phyloP scores from a whole-genome alignment of 169 alveolate species.

The Plasmodium billcollinsi region DNA sequence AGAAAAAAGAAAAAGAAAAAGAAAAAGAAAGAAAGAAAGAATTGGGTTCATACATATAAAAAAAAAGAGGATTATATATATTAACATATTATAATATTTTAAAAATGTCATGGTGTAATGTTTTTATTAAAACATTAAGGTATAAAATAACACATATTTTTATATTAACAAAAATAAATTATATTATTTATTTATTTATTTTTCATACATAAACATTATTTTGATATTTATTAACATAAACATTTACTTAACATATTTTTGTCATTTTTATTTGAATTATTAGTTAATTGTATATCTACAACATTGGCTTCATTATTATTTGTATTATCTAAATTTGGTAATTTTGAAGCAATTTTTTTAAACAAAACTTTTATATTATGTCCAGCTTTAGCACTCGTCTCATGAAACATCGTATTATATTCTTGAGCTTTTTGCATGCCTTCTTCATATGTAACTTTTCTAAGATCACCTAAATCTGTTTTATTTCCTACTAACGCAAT shows the following conservation, averaged over 20 bases:
- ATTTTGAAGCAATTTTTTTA: conserved; percentile 88
- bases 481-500: conserved; percentile 97
- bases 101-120: no score
- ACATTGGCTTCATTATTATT: conserved; percentile 63
- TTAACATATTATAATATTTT: not conserved
- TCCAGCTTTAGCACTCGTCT: conserved; percentile 98
- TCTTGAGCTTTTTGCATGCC: conserved; percentile 94
- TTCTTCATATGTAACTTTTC: conserved; percentile 94
- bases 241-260: conserved; percentile 68
- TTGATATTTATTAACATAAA: conserved; percentile 45
- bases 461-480: conserved; percentile 95
- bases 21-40: not conserved
- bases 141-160: not conserved
- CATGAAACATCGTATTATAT: conserved; percentile 94
- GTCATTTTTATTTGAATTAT: conserved; percentile 47
- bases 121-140: not conserved
- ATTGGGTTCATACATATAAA: not conserved
- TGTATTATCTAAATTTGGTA: conserved; percentile 78
- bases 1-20: not conserved
- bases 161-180: conserved; percentile 13
- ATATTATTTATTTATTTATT: not conserved
- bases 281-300: conserved; percentile 65
- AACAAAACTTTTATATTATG: conserved; percentile 93
- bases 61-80: not conserved
- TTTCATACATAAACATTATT: conserved; percentile 48